Base-by-base conservation (phyloP, 352 stramenopile genomes). In the Pythium graminicola region DNA sequence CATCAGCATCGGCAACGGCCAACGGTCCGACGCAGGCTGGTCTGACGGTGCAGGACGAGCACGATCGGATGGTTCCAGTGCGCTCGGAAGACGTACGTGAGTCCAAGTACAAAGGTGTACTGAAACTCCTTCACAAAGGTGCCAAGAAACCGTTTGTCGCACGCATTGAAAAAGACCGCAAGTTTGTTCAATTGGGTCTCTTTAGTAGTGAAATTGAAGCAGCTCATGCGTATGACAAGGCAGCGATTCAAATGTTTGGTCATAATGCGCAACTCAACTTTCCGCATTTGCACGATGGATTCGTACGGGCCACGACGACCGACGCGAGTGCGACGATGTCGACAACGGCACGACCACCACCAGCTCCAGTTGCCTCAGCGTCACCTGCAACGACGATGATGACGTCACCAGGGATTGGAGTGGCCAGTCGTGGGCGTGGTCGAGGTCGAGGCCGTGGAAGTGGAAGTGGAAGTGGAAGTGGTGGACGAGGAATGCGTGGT, bases 81-180 rank as follows among this genome's bases (percentile, higher is more conserved):
- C 50, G 55, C 3, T 47, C 67, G 0, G 67, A 76, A 23, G 62
- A 81, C 38, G 70, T 86, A 59, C 79, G 80, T 36, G 76, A 87
- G 23, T 84, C 76, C 35, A 91, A 89, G 65, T 89, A 89, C 64
- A 67, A 67, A 14, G 81, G 82, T 14, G 82, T 93, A 65, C 80
- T 74, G 43, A 88, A 88, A 67, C 73, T 87, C 51, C 84, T 78
- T 13, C 73, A 73, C 64, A 90, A 89, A 51, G 76, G 80, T 17
- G 71, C 81, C 29, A 89, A 90, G 64, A 89, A 89, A 28, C 80
- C 82, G 24, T 93, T 89, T 52, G 73, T 89, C 24, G 76, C 80
- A 40, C 85, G 86, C 36, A 69, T 88, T 10, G 79, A 72, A 58
- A 74, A 84, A 43, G 68, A 77, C 23, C 63, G 63, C 52, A 86